phyloP scores from a whole-genome alignment of 2,329 filamentous ascomycete species.

The Teratosphaeria destructans region DNA sequence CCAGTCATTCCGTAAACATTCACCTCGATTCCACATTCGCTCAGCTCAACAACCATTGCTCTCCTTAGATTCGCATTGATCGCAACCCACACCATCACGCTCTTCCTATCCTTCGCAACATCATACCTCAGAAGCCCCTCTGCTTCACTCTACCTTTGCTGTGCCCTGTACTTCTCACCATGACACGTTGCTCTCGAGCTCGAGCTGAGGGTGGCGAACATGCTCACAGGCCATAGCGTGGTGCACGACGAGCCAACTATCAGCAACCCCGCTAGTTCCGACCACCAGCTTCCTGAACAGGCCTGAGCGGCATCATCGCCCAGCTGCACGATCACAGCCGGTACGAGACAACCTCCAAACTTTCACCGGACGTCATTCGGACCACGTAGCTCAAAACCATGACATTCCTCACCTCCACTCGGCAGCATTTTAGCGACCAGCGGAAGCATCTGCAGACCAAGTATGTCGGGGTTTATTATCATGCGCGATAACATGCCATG shows the following conservation, averaged over 20 bases:
- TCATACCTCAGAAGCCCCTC: no score
- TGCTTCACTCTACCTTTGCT: no score
- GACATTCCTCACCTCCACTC: background rate
- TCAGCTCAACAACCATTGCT: no score
- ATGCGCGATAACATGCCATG: background rate
- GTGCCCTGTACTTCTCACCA: no score
- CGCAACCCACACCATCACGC: no score
- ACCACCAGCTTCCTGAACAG: background rate
- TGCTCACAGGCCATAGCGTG: no score
- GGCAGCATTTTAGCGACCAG: background rate
- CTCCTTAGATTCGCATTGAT: no score
- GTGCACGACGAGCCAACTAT: background rate
- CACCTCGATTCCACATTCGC: no score
- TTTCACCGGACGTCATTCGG: background rate
- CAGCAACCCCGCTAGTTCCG: background rate
- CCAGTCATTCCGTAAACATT: no score
- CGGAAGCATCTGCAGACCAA: background rate
- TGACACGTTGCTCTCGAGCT: no score
- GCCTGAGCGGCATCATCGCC: background rate
- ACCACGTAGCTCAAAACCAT: background rate
- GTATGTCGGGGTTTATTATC: background rate
- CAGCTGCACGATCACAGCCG: background rate
- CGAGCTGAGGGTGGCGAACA: no score
- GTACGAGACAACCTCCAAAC: background rate
- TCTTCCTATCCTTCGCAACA: no score